A percentile compares a stretch with the other conserved stretches of the same genome.
These are phyloP conservation scores for Diaporthe amygdali DNA, from an alignment of 2,329 filamentous ascomycete species.

Conservation along the genomic window DNA sequence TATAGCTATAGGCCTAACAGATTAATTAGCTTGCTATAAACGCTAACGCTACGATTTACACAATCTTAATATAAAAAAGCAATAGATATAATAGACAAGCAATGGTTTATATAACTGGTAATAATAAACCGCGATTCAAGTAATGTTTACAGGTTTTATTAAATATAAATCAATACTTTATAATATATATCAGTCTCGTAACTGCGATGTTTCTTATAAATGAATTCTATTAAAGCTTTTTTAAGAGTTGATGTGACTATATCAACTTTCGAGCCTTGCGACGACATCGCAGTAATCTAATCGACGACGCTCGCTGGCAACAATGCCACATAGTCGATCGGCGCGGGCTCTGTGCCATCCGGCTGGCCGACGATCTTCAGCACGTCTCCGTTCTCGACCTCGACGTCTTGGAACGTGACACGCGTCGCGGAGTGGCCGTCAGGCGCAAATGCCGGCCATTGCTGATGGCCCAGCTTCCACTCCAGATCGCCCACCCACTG, in stretches of 20 bases:
- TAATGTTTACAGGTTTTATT: too few relatives aligned
- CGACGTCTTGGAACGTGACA: constrained; percentile 60
- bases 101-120: too few relatives aligned
- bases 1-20: too few relatives aligned
- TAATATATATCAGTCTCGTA: too few relatives aligned
- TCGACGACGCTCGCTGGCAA: constrained; percentile 63
- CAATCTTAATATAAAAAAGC: too few relatives aligned
- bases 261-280: neutral
- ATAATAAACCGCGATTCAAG: too few relatives aligned
- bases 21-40: too few relatives aligned
- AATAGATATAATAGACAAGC: too few relatives aligned
- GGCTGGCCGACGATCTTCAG: constrained; percentile 62
- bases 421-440: constrained; percentile 71
- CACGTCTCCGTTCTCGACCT: constrained; percentile 54
- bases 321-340: constrained; percentile 70
- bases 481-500: constrained; percentile 66
- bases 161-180: too few relatives aligned
- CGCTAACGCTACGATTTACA: too few relatives aligned
- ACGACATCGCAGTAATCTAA: constrained; percentile 35
- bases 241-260: neutral
- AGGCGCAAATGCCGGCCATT: constrained; percentile 54
- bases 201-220: too few relatives aligned
- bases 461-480: constrained; percentile 61
- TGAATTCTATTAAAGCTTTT: too few relatives aligned
- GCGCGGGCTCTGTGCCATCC: constrained; percentile 66